Conservation (phyloP, 2,329 filamentous ascomycete genomes). For the Fusarium camptoceras region DNA sequence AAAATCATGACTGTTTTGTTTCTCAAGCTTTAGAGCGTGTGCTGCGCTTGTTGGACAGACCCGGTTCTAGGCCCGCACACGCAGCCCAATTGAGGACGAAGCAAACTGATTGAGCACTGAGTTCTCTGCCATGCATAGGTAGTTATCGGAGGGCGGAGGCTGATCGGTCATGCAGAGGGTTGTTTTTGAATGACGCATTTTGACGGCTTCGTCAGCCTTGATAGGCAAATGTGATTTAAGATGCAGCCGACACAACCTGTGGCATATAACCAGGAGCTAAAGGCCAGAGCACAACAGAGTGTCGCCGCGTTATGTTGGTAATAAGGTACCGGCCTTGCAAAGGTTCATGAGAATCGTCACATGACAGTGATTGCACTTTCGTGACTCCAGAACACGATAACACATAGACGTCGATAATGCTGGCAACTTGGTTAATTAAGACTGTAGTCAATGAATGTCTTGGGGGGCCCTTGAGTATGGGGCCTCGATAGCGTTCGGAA, state of each 20-base stretch:
- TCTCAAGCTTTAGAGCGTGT: background rate
- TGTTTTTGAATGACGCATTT: conserved; percentile 22
- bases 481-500: conserved; percentile 5
- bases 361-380: conserved; percentile 37
- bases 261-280: conserved; percentile 7
- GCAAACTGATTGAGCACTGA: background rate
- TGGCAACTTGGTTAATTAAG: conserved; percentile 26
- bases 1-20: background rate
- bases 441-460: conserved; percentile 24
- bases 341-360: conserved; percentile 34
- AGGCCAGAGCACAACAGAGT: conserved; percentile 13
- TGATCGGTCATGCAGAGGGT: conserved; percentile 11
- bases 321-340: conserved; percentile 3
- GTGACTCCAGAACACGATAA: conserved; percentile 34
- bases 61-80: background rate
- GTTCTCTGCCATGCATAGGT: background rate
- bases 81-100: background rate
- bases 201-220: conserved; percentile 28
- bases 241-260: conserved; percentile 13
- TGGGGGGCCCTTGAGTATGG: conserved; percentile 7
- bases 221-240: conserved; percentile 31
- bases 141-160: background rate
- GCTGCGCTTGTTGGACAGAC: background rate
- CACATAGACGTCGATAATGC: conserved; percentile 32
- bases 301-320: conserved; percentile 6